phyloP scores from a whole-genome alignment of 2,329 filamentous ascomycete genomes.

The Amauroascus niger region DNA sequence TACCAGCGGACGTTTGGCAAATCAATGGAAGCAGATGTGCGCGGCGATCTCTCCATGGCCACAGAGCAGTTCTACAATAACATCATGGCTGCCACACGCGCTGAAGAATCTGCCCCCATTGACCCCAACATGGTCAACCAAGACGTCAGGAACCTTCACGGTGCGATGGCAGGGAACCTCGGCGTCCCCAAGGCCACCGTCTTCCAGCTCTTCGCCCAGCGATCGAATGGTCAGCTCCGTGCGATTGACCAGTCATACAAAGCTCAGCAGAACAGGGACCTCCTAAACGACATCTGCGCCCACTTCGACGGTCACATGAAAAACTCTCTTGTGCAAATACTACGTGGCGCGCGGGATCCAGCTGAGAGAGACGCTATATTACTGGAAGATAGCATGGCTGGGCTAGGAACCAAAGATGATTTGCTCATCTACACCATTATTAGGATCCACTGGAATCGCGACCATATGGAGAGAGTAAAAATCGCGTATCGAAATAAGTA shows the following conservation, averaged over 20 bases:
- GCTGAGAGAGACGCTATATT: slow-evolving; percentile 65
- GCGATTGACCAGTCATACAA: slow-evolving; percentile 70
- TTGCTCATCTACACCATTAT: slow-evolving; percentile 70
- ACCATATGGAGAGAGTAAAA: slow-evolving; percentile 66
- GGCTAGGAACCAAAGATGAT: slow-evolving; percentile 75
- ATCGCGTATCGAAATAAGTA: slow-evolving; percentile 64
- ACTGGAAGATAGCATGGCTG: slow-evolving; percentile 81
- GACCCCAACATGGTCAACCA: slow-evolving; percentile 62
- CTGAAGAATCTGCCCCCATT: slow-evolving; percentile 68
- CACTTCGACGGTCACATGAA: slow-evolving; percentile 92
- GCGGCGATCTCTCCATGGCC: slow-evolving; percentile 71
- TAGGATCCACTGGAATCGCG: slow-evolving; percentile 71
- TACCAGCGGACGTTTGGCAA: slow-evolving; percentile 61
- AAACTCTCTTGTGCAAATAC: slow-evolving; percentile 67
- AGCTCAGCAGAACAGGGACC: slow-evolving; percentile 57
- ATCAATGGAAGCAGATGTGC: slow-evolving; percentile 61
- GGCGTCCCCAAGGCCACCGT: slow-evolving; percentile 68
- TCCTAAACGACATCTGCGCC: slow-evolving; percentile 66
- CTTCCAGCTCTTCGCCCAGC: slow-evolving; percentile 64
- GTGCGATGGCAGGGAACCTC: slow-evolving; percentile 46
- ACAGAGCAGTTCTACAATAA: slow-evolving; percentile 79
- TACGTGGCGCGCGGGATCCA: slow-evolving; percentile 68
- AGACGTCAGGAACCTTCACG: slow-evolving; percentile 67
- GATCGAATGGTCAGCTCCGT: slow-evolving; percentile 73
- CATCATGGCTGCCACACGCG: slow-evolving; percentile 62